Evolutionary conservation across 1,284 basidiomycete species (phyloP).

Genomic region (Trichosporon sp.): DNA sequence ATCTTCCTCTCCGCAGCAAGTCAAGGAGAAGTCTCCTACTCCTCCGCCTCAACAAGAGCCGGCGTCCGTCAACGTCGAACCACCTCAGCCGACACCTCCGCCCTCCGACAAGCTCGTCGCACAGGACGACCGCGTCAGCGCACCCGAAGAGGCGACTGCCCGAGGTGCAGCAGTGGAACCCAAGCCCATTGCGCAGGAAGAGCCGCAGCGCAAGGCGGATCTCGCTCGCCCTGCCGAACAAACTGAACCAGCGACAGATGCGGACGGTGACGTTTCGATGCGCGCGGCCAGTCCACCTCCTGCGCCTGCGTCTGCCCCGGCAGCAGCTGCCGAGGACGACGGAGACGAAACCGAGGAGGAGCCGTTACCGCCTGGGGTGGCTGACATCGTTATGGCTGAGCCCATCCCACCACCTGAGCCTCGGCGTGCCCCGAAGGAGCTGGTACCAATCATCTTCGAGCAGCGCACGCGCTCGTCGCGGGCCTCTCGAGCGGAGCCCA

Average conservation of each 20-base stretch:
- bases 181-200: not conserved
- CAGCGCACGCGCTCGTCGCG: not conserved
- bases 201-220: not conserved
- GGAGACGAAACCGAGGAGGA: constrained; percentile 1
- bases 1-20: too few species aligned
- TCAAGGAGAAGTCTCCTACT: not conserved
- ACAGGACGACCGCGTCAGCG: too few species aligned
- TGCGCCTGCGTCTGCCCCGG: not conserved
- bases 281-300: not conserved
- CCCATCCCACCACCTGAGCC: not conserved
- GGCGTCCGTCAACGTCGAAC: too few species aligned
- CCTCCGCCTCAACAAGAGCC: too few species aligned
- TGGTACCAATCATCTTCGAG: not conserved
- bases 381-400: not conserved
- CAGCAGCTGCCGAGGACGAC: not conserved
- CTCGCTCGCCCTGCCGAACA: not conserved
- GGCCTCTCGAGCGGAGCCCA: not conserved
- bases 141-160: too few species aligned
- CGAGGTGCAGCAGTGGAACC: not conserved
- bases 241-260: not conserved
- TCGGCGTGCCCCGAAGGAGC: not conserved
- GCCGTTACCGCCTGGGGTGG: not conserved
- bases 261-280: constrained; percentile 10
- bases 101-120: too few species aligned
- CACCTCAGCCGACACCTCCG: too few species aligned